These are phyloP conservation scores for Melanomma pulvis-pyrius DNA, from an alignment of 495 filamentous ascomycete species.

Conservation along the genomic window DNA sequence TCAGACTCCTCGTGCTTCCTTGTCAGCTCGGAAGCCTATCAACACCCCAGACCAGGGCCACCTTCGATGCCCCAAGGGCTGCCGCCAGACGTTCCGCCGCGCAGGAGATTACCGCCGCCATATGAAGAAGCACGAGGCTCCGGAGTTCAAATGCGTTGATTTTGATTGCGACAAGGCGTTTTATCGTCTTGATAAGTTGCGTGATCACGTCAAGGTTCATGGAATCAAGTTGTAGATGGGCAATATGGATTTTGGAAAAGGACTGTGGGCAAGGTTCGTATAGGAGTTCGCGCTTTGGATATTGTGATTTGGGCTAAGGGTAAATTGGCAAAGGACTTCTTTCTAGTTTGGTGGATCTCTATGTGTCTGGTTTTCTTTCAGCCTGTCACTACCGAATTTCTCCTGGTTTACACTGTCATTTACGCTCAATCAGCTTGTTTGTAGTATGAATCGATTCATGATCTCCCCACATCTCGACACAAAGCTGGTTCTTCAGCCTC, in stretches of 20 bases:
- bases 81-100: slow-evolving; percentile 6
- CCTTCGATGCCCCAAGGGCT: neutral
- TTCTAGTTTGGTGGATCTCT: no score
- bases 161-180: neutral
- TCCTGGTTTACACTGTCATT: no score
- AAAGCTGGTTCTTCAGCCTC: neutral
- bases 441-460: no score
- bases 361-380: no score
- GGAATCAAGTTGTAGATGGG: neutral
- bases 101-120: slow-evolving; percentile 7
- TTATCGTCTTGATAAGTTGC: neutral
- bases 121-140: slow-evolving; percentile 7
- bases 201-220: slow-evolving; percentile 6
- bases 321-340: no score
- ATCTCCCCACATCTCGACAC: no score
- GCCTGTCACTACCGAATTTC: no score
- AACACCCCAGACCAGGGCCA: neutral
- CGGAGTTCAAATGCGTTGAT: neutral
- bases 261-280: no score
- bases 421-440: no score
- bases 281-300: no score
- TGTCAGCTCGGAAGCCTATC: neutral
- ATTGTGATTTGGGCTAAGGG: no score
- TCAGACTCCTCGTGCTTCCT: neutral
- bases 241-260: neutral